Base-by-base conservation (phyloP, 2,329 filamentous ascomycete genomes). In the Salinomyces thailandicus region DNA sequence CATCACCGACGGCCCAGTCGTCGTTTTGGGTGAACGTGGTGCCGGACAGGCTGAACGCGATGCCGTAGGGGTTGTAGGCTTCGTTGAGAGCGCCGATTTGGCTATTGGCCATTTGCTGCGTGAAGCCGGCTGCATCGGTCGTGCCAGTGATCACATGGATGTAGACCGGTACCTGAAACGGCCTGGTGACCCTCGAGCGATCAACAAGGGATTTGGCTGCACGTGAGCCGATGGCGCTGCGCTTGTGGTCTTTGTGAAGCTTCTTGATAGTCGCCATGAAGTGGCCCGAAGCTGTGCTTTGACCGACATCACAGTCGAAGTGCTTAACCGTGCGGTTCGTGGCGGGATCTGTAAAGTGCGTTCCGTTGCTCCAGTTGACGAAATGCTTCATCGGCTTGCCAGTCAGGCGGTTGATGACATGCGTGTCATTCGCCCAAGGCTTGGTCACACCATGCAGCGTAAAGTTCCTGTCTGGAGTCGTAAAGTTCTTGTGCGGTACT, bases 11-110 rank as follows among this genome's bases (percentile, higher is more conserved):
- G 19, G 73, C 71, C 73, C 73, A 76, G 31, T 57, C 58, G 45
- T 72, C 65, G 57, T 74, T 75, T 39, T 64, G 58, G 22, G 62
- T 71, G 46, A 64, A 70, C 16, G 64, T 67, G 18, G 69, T 60
- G 39, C 66, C 64, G 36, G 59, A 47, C 7, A 75, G 61, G 18
- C 56, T 62, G 60, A 73, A 77, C 6, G 51, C 54, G 46, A 77
- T 69, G 39, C 61, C 61, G 57, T 72, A 71, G 27, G 64, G 58
- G 22, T 61, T 55, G 58, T 71, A 71, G 6, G 59, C 59, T 18
- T 42, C 51, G 54, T 68, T 68, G 22, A 68, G 38, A 0, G 52
- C 49, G 26, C 51, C 50, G 38, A 61, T 37, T 44, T 68, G 64
- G 13, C 52, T 50, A 13, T 43, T 42, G 8, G 58, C 62, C 60